Conservation (phyloP, 2,329 filamentous ascomycete species). For the Didymella arachidicola region DNA sequence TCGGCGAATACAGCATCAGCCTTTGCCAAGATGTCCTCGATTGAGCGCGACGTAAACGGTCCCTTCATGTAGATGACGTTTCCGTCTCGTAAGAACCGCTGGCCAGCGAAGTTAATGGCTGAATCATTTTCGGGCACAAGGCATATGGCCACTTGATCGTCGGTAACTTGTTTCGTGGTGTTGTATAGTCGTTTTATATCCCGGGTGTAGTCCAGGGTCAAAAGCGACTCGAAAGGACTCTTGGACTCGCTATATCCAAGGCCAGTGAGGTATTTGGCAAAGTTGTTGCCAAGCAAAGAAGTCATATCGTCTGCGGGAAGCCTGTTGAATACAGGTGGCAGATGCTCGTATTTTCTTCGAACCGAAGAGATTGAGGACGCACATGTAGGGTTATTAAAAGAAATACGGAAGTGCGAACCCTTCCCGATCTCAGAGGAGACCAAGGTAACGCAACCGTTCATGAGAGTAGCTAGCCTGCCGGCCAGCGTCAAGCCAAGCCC, state of each 20-base stretch:
- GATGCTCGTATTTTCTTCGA: constrained; percentile 1
- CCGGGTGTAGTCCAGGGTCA: constrained; percentile 38
- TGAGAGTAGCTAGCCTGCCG: constrained; percentile 51
- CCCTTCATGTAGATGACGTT: constrained; percentile 40
- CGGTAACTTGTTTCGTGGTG: constrained; percentile 17
- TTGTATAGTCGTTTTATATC: constrained; percentile 31
- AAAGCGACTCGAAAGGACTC: constrained; percentile 23
- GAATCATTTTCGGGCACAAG: constrained; percentile 37
- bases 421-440: constrained; percentile 46
- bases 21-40: constrained; percentile 28
- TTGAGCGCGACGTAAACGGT: constrained; percentile 32
- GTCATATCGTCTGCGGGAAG: constrained; percentile 20
- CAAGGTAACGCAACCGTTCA: constrained; percentile 52
- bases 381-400: constrained; percentile 39
- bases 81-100: constrained; percentile 23
- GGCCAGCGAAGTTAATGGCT: constrained; percentile 27
- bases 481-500: constrained; percentile 57
- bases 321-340: constrained; percentile 24
- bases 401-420: constrained; percentile 55
- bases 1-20: constrained; percentile 26
- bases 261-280: constrained; percentile 25
- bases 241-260: constrained; percentile 25
- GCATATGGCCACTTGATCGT: constrained; percentile 38
- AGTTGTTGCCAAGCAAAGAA: constrained; percentile 24
- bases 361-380: constrained; percentile 27